Evolutionary conservation across 768 basidiomycete species (phyloP), one percentile per base, ranked within the genome.

Genomic region (Kwoniella heveanensis): DNA sequence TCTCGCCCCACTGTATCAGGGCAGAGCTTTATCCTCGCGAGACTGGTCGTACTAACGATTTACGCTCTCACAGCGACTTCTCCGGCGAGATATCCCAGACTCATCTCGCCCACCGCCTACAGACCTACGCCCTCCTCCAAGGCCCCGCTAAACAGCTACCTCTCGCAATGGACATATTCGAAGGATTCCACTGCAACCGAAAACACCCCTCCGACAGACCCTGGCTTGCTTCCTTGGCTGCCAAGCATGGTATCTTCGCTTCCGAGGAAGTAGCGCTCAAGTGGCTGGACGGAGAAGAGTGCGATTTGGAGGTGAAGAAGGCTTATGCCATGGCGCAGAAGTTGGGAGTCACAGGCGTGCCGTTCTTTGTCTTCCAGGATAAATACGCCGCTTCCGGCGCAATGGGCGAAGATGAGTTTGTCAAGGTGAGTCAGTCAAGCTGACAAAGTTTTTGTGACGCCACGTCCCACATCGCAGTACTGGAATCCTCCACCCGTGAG

Each of bases 291-390:
- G 47, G 59, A 19, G 53, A 68, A 22, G 64, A 70, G 50, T 70
- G 54, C 24, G 70, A 71, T 54, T 55, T 30, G 39, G 64, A 74
- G 52, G 70, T 72, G 2, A 65, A 60, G 60, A 62, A 58, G 57
- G 66, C 53, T 5, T 74, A 74, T 65, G 36, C 17, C 9, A 57
- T 48, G 1, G 70, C 73, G 1, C 29, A 56, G 21, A 32, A 52
- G 22, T 32, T 71, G 57, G 73, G 73, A 10, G 65, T 74, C 10
- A 71, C 70, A 9, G 73, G 70, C 4, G 70, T 72, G 2, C 73
- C 73, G 25, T 74, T 74, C 65, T 74, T 69, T 51, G 66, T 74
- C 24, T 67, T 74, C 39, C 65, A 74, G 27, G 68, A 65, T 22
- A 61, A 64, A 46, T 74, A 63, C 24, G 73, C 70, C 27, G 66